Evolutionary conservation across 1,139 yeast species (phyloP).

Genomic region (Hemisphaericaspora xylanilytica): DNA sequence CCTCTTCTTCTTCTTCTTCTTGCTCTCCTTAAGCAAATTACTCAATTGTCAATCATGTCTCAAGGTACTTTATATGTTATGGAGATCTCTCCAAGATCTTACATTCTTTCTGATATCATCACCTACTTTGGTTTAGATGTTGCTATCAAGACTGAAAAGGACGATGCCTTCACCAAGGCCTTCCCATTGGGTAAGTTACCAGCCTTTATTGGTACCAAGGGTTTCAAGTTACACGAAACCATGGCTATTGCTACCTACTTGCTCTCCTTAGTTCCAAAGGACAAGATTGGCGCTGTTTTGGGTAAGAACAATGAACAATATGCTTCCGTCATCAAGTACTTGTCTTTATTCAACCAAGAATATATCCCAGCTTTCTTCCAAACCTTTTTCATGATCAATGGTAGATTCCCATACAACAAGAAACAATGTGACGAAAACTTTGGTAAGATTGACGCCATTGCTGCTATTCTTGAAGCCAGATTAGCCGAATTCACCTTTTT

Average conservation of each 20-base stretch:
- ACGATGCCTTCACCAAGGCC: slow-evolving; percentile 39
- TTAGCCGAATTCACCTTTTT: slow-evolving; percentile 77
- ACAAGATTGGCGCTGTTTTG: slow-evolving; percentile 34
- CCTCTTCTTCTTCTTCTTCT: neutral
- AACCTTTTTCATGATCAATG: slow-evolving; percentile 32
- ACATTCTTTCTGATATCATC: slow-evolving; percentile 36
- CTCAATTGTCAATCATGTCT: slow-evolving; percentile 44
- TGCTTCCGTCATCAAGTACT: slow-evolving; percentile 75
- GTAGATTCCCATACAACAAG: slow-evolving; percentile 67
- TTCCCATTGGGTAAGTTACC: slow-evolving; percentile 81
- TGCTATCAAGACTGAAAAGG: slow-evolving; percentile 42
- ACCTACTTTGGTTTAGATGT: slow-evolving; percentile 70
- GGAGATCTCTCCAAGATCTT: slow-evolving; percentile 52
- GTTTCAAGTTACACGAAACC: slow-evolving; percentile 73
- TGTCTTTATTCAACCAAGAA: slow-evolving; percentile 79
- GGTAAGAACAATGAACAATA: slow-evolving; percentile 67
- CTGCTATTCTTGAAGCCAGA: slow-evolving; percentile 57
- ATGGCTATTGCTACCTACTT: slow-evolving; percentile 64
- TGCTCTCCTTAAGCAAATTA: neutral
- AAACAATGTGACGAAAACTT: slow-evolving; percentile 61
- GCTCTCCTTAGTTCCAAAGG: slow-evolving; percentile 30
- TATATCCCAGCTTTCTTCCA: slow-evolving; percentile 43
- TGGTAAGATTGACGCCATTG: slow-evolving; percentile 37
- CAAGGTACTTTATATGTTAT: slow-evolving; percentile 51
- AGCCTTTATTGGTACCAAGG: slow-evolving; percentile 76